Evolutionary conservation across 2,329 filamentous ascomycete genomes (phyloP).

Genomic region (Keithomyces neogunnii): DNA sequence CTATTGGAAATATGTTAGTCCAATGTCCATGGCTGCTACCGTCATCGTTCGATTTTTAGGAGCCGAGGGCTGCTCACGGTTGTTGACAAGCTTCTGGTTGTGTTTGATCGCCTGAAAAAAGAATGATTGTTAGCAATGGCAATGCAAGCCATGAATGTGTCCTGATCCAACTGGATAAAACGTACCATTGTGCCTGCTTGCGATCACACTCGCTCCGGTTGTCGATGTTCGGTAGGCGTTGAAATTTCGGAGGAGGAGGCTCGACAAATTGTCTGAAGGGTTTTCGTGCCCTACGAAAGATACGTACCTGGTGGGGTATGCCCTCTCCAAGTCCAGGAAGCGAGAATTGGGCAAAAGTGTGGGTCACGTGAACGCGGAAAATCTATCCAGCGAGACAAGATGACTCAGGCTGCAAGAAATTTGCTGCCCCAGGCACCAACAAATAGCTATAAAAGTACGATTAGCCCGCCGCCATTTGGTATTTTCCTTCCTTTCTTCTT

Average conservation of each 20-base stretch:
- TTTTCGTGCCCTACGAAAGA: slow-evolving; percentile 32
- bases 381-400: slow-evolving; percentile 1
- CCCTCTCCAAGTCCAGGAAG: slow-evolving; percentile 7
- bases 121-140: slow-evolving; percentile 23
- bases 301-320: slow-evolving; percentile 25
- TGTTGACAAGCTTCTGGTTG: slow-evolving; percentile 97
- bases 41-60: slow-evolving; percentile 16
- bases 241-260: slow-evolving; percentile 29
- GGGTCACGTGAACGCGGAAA: slow-evolving; percentile 18
- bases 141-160: slow-evolving; percentile 12
- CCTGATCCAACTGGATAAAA: slow-evolving; percentile 13
- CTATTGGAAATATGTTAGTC: slow-evolving; percentile 42
- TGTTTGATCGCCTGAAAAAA: slow-evolving; percentile 84
- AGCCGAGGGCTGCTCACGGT: slow-evolving; percentile 55
- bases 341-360: slow-evolving; percentile 11
- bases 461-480: slow-evolving; percentile 7
- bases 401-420: slow-evolving; percentile 4
- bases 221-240: slow-evolving; percentile 32
- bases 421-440: slow-evolving; percentile 15
- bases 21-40: slow-evolving; percentile 12
- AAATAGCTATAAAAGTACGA: slow-evolving; percentile 24
- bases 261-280: slow-evolving; percentile 33
- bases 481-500: slow-evolving; percentile 31
- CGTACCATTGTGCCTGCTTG: slow-evolving; percentile 48
- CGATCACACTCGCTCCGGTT: slow-evolving; percentile 39